Percentiles rank a stretch among this genome's conserved stretches.
Conservation (phyloP, 2,329 filamentous ascomycete species). For the Pleurostoma richardsiae region DNA sequence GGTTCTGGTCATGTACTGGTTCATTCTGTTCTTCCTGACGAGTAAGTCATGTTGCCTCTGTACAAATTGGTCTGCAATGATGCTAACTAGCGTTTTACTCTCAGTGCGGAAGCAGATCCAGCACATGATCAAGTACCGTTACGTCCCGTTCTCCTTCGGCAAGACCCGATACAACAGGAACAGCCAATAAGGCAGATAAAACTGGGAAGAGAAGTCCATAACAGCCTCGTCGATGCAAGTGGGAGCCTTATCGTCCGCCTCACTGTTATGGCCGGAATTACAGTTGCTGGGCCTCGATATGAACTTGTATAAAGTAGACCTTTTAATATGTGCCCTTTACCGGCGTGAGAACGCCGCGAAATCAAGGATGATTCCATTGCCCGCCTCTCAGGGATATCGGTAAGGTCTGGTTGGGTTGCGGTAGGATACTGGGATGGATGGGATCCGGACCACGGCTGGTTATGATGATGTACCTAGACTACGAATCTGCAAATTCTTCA, state of each 20-base stretch:
- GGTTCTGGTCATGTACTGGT: constrained; percentile 96
- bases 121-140: constrained; percentile 99
- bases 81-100: neutral
- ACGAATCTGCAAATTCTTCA: too few species aligned
- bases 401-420: too few species aligned
- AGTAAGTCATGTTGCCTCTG: constrained; percentile 54
- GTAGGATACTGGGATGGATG: too few species aligned
- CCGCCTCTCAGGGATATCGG: too few species aligned
- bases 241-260: constrained; percentile 2
- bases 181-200: constrained; percentile 32
- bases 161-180: constrained; percentile 75
- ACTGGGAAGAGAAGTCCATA: neutral
- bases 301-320: too few species aligned
- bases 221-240: neutral
- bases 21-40: constrained; percentile 92
- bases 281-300: too few species aligned
- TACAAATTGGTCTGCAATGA: neutral
- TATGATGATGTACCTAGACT: too few species aligned
- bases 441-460: too few species aligned
- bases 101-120: constrained; percentile 98
- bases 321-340: too few species aligned
- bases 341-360: too few species aligned
- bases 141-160: constrained; percentile 88
- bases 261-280: too few species aligned
- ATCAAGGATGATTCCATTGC: too few species aligned